These are phyloP conservation scores for Verticillium zaregamsianum DNA, from an alignment of 2,329 filamentous ascomycete genomes.

Conservation along the genomic window DNA sequence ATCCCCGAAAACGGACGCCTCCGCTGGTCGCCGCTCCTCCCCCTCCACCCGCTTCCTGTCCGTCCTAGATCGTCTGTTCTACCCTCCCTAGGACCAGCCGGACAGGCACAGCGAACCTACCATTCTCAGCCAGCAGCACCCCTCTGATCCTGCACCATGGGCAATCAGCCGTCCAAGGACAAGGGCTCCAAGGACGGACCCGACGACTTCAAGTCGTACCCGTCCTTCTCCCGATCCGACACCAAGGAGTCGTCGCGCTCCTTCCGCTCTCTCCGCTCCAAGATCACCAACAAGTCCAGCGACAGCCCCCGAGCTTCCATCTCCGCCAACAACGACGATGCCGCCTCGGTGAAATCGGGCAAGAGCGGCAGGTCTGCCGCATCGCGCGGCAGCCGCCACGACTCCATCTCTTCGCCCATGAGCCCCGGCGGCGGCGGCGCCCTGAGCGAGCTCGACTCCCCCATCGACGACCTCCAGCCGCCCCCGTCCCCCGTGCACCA, in stretches of 20 bases:
- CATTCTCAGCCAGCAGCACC: background rate
- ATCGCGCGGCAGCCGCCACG: slow-evolving; percentile 41
- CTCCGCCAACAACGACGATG: slow-evolving; percentile 64
- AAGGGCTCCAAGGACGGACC: slow-evolving; percentile 44
- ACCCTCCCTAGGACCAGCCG: slow-evolving; percentile 44
- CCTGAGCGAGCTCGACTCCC: slow-evolving; percentile 35
- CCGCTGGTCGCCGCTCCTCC: slow-evolving; percentile 40
- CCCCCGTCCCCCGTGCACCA: slow-evolving; percentile 89
- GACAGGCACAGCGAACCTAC: background rate
- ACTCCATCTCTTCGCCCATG: slow-evolving; percentile 36
- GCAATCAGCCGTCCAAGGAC: slow-evolving; percentile 69
- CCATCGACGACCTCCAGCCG: slow-evolving; percentile 48
- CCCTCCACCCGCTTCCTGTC: slow-evolving; percentile 41
- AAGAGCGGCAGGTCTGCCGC: slow-evolving; percentile 52
- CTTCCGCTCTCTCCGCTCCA: slow-evolving; percentile 78
- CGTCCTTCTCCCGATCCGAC: slow-evolving; percentile 87
- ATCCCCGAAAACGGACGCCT: slow-evolving; percentile 42
- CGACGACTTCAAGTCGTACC: slow-evolving; percentile 75
- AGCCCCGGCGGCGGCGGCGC: slow-evolving; percentile 28
- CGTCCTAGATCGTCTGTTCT: slow-evolving; percentile 45
- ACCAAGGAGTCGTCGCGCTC: slow-evolving; percentile 90
- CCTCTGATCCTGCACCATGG: slow-evolving; percentile 49
- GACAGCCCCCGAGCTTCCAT: slow-evolving; percentile 65
- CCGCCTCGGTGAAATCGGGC: slow-evolving; percentile 68
- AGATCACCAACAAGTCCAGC: slow-evolving; percentile 70